Base-by-base conservation (phyloP, 805 yeast genomes). In the Lipomyces chichibuensis region DNA sequence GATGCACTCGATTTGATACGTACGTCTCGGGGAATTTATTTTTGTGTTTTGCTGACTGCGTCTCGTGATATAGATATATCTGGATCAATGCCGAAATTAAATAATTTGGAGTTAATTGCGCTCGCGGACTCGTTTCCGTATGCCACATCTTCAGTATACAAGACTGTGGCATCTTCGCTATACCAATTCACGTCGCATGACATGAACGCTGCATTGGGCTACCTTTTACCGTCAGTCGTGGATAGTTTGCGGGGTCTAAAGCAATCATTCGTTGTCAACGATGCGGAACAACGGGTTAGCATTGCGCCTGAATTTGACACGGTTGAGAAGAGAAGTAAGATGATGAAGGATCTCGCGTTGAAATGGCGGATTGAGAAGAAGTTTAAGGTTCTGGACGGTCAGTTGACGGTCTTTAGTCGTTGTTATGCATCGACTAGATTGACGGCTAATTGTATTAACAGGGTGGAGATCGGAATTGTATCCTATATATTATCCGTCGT, bases 401-500 rank as follows among this genome's bases (percentile, higher is more conserved):
- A 52, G 74, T 77, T 11, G 59, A 73, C 4, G 74, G 75, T 11
- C 73, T 72, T 52, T 59, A 71, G 0, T 56, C 64, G n/a, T 63
- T 61, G 5, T 60, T 53, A 14, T 71, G 69, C 2, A 72, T 62
- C 6, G 61, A 51, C n/a, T 25, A 51, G 9, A 37, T n/a, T 25
- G 11, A 3, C 23, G n/a, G 57, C 63, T 11, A 37, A 32, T 2
- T 60, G 64, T 65, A 63, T 71, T 29, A 25, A 7, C 9, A 72
- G 83, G 82, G 32, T 95, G 99, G 99, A 84, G 99, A 75, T 78
- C 89, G 75, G 99, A 95, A 77, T 81, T 85, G 49, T 95, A 92
- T 77, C 82, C 88, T 0, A 86, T 93, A 4, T 91, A 88, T 77
- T 82, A 84, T 64, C 87, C 88, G 0, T 67, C 80, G 0, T 79